Conservation (phyloP, 1,139 yeast genomes). For the Blastobotrys niveus region DNA sequence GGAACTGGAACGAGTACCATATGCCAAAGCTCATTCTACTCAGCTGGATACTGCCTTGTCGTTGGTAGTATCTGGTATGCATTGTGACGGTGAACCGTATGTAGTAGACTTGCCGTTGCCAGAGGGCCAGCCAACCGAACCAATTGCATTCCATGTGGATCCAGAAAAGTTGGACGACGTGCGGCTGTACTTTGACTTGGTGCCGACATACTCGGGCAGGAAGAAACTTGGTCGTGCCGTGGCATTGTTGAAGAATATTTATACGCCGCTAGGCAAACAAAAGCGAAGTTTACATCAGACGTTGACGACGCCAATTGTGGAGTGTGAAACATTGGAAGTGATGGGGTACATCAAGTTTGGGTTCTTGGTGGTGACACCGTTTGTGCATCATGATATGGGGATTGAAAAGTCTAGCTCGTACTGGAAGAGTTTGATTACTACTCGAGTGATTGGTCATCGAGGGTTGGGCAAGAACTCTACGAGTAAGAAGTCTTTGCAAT, state of each 20-base stretch:
- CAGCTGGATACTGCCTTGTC: conserved; percentile 87
- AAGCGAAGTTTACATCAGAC: conserved; percentile 62
- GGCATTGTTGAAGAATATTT: conserved; percentile 59
- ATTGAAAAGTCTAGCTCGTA: conserved; percentile 72
- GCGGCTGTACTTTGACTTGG: conserved; percentile 74
- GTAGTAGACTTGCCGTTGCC: conserved; percentile 79
- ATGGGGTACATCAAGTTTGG: conserved; percentile 78
- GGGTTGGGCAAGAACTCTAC: conserved; percentile 86
- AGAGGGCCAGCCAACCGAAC: conserved; percentile 77
- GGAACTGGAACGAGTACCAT: conserved; percentile 65
- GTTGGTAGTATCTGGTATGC: conserved; percentile 54
- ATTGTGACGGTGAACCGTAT: conserved; percentile 53
- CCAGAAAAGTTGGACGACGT: conserved; percentile 45
- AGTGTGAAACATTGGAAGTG: conserved; percentile 62
- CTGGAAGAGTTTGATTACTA: conserved; percentile 86
- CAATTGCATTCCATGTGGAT: conserved; percentile 67
- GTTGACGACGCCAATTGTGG: conserved; percentile 74
- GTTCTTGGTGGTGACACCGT: conserved; percentile 64
- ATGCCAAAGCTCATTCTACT: conserved; percentile 69
- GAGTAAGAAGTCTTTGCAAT: conserved; percentile 69
- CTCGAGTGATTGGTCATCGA: conserved; percentile 93
- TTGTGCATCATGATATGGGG: conserved; percentile 64
- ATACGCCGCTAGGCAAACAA: conserved; percentile 65
- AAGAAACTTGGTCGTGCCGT: conserved; percentile 77
- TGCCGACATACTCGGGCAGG: conserved; percentile 76